Base-by-base conservation (phyloP, 2,329 filamentous ascomycete species). In the Aspergillus hiratsukae region DNA sequence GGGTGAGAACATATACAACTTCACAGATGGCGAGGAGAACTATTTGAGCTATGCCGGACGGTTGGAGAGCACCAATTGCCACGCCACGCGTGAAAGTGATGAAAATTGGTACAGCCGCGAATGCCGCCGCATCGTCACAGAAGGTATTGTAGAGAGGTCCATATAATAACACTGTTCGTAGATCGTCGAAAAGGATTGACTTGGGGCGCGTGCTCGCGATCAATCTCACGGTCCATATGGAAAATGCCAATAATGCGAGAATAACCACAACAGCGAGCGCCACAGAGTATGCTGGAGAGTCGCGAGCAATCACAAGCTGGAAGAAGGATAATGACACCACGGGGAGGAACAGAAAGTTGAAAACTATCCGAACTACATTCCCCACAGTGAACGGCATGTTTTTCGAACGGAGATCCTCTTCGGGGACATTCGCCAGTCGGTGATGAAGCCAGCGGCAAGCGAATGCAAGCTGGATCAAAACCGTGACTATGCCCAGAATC, bases 111-210 rank as follows among this genome's bases (percentile, higher is more conserved):
- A 97, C 86, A 45, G 96, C 81, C 6, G 93, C 91, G 72, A 96
- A 99, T 0, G 90, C 87, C 7, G 93, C 90, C 0, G 91, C 91
- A 70, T 93, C 89, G 71, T 99, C 94, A 25, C 90, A 94, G 72
- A 96, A 97, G 0, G 94, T 99, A 75, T 99, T 99, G 75, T 99
- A 99, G 7, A 99, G 79, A 4, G 94, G 91, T 0, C 94, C 94
- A 66, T 96, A 97, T 1, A 91, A 82, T 2, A 99, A 80, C 8
- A 97, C 86, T 0, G 91, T 97, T 6, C 91, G 86, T 50, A 99
- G 80, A 67, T 97, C 91, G 73, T 99, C 94, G 71, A 97, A 99
- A 9, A 99, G 81, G 63, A 91, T 88, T 1, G 91, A 89, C 58
- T 91, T 87, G 5, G 92, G 92, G 61, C 89, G 87, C 0, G 90